Evolutionary conservation across 2,329 filamentous ascomycete species (phyloP).

Genomic region (Epichloe elymi): DNA sequence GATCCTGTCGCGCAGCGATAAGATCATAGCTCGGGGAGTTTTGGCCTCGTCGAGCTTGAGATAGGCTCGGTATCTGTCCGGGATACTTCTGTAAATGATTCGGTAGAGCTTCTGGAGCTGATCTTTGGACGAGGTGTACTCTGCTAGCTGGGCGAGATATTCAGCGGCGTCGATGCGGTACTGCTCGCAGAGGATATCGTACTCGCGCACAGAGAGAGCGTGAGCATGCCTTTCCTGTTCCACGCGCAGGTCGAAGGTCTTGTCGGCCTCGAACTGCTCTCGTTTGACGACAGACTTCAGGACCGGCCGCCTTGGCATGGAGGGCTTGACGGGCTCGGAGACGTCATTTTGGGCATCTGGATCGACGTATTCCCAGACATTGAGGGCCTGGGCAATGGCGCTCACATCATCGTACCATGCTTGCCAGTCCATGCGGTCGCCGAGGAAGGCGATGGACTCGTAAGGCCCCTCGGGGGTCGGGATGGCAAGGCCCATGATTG

Average conservation of each 20-base stretch:
- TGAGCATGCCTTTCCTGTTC: conserved; percentile 3
- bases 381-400: conserved; percentile 1
- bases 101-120: conserved; percentile 5
- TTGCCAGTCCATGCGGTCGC: conserved; percentile 5
- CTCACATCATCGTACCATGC: conserved; percentile 6
- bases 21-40: conserved; percentile 6
- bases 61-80: conserved; percentile 4
- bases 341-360: conserved; percentile 1
- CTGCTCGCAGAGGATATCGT: conserved; percentile 5
- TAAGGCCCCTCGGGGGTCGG: background rate
- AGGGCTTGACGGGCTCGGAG: conserved; percentile 1
- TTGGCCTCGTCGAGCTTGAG: conserved; percentile 4
- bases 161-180: conserved; percentile 5
- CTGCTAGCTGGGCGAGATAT: conserved; percentile 3
- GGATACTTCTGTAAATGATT: conserved; percentile 5
- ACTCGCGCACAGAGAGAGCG: conserved; percentile 3
- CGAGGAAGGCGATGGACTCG: conserved; percentile 4
- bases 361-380: conserved; percentile 8
- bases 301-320: conserved; percentile 1
- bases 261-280: conserved; percentile 3
- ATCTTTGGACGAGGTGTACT: conserved; percentile 2
- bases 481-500: conserved; percentile 2
- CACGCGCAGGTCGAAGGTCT: conserved; percentile 2
- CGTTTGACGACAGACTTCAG: background rate
- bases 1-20: conserved; percentile 1